Conservation (phyloP, 2,329 filamentous ascomycete species). For the Cytospora paraplurivora region DNA sequence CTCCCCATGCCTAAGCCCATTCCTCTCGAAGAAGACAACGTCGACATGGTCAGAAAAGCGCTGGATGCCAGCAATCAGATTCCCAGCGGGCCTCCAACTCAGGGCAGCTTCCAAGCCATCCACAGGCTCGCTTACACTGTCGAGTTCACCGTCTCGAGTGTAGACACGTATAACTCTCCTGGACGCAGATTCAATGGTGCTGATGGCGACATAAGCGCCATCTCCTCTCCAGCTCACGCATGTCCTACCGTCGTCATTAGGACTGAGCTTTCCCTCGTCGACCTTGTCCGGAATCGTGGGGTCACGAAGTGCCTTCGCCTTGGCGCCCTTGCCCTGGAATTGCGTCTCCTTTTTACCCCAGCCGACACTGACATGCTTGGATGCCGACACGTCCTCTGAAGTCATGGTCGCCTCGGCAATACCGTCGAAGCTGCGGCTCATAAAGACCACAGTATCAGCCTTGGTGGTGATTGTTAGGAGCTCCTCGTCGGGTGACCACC, state of each 20-base stretch:
- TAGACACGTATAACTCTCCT: conserved; percentile 87
- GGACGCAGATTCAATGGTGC: conserved; percentile 67
- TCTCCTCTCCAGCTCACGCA: conserved; percentile 93
- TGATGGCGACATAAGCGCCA: conserved; percentile 86
- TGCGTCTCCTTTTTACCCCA: conserved; percentile 99
- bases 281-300: conserved; percentile 93
- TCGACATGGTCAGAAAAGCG: conserved; percentile 69
- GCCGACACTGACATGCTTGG: conserved; percentile 91
- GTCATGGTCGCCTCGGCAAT: conserved; percentile 74
- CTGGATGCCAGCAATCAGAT: conserved; percentile 86
- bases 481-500: conserved; percentile 96
- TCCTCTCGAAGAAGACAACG: conserved; percentile 94
- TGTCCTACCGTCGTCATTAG: conserved; percentile 69
- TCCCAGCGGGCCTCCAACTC: conserved; percentile 90
- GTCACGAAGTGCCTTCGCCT: conserved; percentile 81
- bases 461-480: conserved; percentile 81
- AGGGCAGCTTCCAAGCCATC: conserved; percentile 85
- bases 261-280: conserved; percentile 77
- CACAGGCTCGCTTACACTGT: conserved; percentile 93
- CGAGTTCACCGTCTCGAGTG: conserved; percentile 84
- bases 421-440: conserved; percentile 89
- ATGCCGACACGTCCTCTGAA: conserved; percentile 78
- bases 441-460: conserved; percentile 79
- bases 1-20: conserved; percentile 94
- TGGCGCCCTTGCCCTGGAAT: conserved; percentile 88